These are phyloP conservation scores for Boletus bicolor DNA, from an alignment of 768 basidiomycete genomes.

Conservation along the genomic window DNA sequence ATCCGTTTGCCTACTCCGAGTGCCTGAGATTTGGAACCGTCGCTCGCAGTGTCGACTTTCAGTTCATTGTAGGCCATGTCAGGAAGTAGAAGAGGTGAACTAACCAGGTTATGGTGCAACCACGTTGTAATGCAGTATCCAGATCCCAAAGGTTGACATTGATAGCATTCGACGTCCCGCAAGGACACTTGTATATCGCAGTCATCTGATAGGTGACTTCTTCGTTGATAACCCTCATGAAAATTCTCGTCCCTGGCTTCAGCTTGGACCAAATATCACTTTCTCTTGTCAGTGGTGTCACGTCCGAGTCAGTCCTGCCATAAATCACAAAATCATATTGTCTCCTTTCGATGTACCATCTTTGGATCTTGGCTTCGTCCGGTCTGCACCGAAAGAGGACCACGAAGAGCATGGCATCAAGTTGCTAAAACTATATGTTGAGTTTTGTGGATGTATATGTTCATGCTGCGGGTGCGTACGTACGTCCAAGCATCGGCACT, in stretches of 20 bases:
- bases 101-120: conserved; percentile 1
- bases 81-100: background rate
- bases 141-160: background rate
- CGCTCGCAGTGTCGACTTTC: conserved; percentile 1
- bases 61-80: background rate
- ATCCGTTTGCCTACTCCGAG: too few species aligned
- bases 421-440: background rate
- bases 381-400: background rate
- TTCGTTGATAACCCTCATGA: conserved; percentile 1
- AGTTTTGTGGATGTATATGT: background rate
- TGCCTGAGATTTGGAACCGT: background rate
- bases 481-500: background rate
- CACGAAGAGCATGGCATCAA: background rate
- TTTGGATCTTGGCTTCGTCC: background rate
- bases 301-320: background rate
- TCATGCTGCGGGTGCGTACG: background rate
- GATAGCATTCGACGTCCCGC: background rate
- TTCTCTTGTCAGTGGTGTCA: background rate
- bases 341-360: conserved; percentile 3
- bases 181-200: background rate
- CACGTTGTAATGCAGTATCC: background rate
- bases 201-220: background rate
- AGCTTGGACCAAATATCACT: background rate
- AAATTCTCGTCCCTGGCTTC: background rate
- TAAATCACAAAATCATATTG: conserved; percentile 5